These are phyloP conservation scores for Boletus speciosus DNA, from an alignment of 768 basidiomycete species.

Conservation along the genomic window DNA sequence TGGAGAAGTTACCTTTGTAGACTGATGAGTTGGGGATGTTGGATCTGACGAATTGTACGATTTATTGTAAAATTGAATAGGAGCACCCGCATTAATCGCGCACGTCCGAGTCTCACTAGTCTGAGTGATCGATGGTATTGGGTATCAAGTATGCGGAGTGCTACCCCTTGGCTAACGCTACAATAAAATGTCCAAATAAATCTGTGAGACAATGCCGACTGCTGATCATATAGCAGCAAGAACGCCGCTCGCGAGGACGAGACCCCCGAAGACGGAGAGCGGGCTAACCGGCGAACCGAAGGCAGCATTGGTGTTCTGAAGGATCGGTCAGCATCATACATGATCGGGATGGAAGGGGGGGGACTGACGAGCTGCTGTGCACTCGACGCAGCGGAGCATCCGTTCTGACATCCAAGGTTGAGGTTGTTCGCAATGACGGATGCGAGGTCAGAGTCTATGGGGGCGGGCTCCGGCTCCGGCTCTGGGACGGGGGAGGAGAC, in stretches of 20 bases:
- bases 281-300: slow-evolving; percentile 17
- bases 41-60: neutral
- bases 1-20: neutral
- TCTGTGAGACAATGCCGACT: neutral
- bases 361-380: slow-evolving; percentile 21
- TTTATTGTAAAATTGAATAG: neutral
- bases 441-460: slow-evolving; percentile 21
- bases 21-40: neutral
- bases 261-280: slow-evolving; percentile 19
- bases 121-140: neutral
- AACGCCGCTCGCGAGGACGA: slow-evolving; percentile 21
- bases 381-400: slow-evolving; percentile 18
- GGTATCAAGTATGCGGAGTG: slow-evolving; percentile 1
- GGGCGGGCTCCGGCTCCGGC: slow-evolving; percentile 22
- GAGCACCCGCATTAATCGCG: neutral
- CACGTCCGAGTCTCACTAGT: neutral
- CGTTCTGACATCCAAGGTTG: slow-evolving; percentile 23
- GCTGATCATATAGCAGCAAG: slow-evolving; percentile 14
- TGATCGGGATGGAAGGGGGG: neutral
- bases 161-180: slow-evolving; percentile 9
- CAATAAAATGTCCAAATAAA: slow-evolving; percentile 14
- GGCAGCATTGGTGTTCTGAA: slow-evolving; percentile 21
- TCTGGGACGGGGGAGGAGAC: slow-evolving; percentile 21
- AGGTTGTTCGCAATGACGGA: slow-evolving; percentile 21
- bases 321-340: neutral